Evolutionary conservation across 768 basidiomycete genomes (phyloP).

Genomic region (Podaxis rugospora): DNA sequence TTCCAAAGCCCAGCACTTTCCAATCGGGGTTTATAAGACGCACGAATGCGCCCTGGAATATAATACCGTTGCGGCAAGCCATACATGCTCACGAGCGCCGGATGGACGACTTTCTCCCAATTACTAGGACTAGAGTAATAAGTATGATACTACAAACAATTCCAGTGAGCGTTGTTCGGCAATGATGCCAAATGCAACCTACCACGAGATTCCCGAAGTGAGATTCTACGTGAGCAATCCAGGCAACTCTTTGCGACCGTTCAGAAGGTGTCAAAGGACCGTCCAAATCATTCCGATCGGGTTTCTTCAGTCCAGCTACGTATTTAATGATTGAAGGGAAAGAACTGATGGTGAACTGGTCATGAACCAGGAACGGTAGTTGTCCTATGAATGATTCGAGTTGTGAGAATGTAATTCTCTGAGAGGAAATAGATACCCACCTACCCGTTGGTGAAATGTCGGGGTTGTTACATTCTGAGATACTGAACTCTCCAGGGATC

Average conservation of each 20-base stretch:
- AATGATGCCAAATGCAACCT: constrained; percentile 22
- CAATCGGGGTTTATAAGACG: constrained; percentile 50
- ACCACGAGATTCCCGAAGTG: constrained; percentile 71
- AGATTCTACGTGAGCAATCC: constrained; percentile 62
- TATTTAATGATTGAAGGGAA: constrained; percentile 64
- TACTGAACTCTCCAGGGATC: constrained; percentile 61
- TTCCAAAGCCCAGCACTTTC: constrained; percentile 65
- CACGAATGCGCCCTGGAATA: constrained; percentile 59
- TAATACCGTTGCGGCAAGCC: constrained; percentile 72
- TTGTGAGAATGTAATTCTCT: background rate
- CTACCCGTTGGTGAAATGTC: constrained; percentile 72
- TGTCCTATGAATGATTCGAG: constrained; percentile 43
- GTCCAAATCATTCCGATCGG: constrained; percentile 42
- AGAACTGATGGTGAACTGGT: constrained; percentile 42
- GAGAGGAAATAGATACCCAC: constrained; percentile 21
- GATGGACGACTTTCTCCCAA: constrained; percentile 53
- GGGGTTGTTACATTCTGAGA: constrained; percentile 61
- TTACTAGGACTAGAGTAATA: constrained; percentile 62
- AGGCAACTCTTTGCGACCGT: constrained; percentile 53
- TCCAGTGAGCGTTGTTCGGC: background rate
- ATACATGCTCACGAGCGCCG: constrained; percentile 51
- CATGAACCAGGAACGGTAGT: constrained; percentile 68
- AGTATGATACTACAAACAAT: constrained; percentile 47
- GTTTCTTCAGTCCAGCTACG: constrained; percentile 44
- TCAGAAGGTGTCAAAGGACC: constrained; percentile 39